Evolutionary conservation across 163 green algal species (phyloP).

Genomic region (Smithsoniella earleae): DNA sequence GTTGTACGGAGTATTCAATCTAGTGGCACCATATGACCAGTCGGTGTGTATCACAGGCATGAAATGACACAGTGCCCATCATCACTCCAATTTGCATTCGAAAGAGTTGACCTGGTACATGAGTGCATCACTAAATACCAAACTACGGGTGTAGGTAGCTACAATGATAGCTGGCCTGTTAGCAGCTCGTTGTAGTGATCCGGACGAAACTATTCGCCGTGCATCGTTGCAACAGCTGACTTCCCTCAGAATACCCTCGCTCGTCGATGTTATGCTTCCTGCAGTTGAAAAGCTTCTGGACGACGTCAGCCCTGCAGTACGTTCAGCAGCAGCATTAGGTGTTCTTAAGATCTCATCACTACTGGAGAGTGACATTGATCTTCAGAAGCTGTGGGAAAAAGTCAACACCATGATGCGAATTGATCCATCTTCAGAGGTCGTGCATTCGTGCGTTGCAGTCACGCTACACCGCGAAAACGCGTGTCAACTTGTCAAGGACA

Average conservation of each 20-base stretch:
- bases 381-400: neutral
- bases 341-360: slow-evolving; percentile 20
- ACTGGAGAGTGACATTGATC: slow-evolving; percentile 4
- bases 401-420: neutral
- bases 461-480: neutral
- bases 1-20: slow-evolving; percentile 16
- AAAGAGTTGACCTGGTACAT: too few relatives aligned
- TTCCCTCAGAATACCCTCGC: slow-evolving; percentile 7
- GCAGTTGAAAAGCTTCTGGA: slow-evolving; percentile 25
- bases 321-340: neutral
- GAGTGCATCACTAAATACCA: neutral
- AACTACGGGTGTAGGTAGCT: neutral
- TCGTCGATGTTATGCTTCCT: slow-evolving; percentile 11
- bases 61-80: too few relatives aligned
- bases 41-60: too few relatives aligned
- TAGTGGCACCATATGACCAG: slow-evolving; percentile 25
- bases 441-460: slow-evolving; percentile 28
- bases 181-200: slow-evolving; percentile 6
- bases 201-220: slow-evolving; percentile 10
- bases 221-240: slow-evolving; percentile 24
- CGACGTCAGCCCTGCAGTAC: slow-evolving; percentile 19
- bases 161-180: slow-evolving; percentile 26
- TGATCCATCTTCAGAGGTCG: slow-evolving; percentile 7
- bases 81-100: neutral
- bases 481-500: slow-evolving; percentile 7